Evolutionary conservation across 176 grass and related monocot genomes (phyloP), one percentile per base, ranked within the genome.

Genomic region (Miscanthus lutarioriparius): DNA sequence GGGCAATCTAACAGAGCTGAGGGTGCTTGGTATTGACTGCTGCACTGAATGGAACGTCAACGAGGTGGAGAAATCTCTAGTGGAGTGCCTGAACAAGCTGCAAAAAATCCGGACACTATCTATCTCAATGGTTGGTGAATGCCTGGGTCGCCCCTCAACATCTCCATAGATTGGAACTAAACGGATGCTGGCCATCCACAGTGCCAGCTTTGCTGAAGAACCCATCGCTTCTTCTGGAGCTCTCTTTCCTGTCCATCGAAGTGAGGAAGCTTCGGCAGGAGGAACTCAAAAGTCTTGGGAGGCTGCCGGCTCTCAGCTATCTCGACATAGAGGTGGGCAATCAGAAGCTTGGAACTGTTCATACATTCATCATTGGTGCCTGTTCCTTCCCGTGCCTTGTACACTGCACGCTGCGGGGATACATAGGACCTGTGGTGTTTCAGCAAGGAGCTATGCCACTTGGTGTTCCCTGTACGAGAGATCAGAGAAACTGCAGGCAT

Each of bases 51-150:
- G 20, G 26, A 28, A 28, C 13, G 25, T 25, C 61, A 0, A 6
- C 25, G 0, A 3, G 10, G n/a, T 10, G 3, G 36, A 22, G 14
- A 3, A 10, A 22, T 0, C 0, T 0, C 51, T 22, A 8, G 19
- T 22, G 0, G 19, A 22, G 1, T 33, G 10, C 5, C 12, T 74
- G 1, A 0, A 3, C 25, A 74, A 37, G 2, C 7, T 83, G 0
- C 12, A 10, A 1, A 64, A 74, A 7, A 8, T 83, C 4, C 6
- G 19, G 3, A 49, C 14, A 15, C 1, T 3, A 0, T 16, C 27
- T 83, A 17, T 0, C 0, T 27, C 47, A 16, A 32, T 40, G 7
- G 3, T 14, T 9, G 68, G 2, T 33, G 4, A 25, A n/a, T 44
- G 11, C 27, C 25, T 70, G 68, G 68, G 37, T 41, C 8, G 37